phyloP scores from a whole-genome alignment of 805 yeast species.

The Citeromyces matritensis region DNA sequence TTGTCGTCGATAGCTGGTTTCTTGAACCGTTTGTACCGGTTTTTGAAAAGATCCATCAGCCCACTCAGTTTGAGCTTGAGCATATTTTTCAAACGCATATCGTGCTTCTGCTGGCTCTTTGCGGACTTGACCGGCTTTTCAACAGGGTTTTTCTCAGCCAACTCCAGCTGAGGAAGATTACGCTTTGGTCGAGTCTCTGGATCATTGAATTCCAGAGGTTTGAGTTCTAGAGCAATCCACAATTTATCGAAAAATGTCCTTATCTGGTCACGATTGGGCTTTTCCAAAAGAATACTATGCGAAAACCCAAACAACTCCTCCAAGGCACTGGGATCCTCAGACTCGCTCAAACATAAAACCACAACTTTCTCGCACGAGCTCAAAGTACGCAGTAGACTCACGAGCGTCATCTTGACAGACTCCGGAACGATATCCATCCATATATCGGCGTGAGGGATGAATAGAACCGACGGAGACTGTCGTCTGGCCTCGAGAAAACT shows the following conservation, averaged over 20 bases:
- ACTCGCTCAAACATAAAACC: conserved; percentile 58
- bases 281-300: conserved; percentile 21
- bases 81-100: conserved; percentile 72
- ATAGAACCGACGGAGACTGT: conserved; percentile 77
- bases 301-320: conserved; percentile 43
- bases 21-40: conserved; percentile 75
- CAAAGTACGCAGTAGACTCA: conserved; percentile 52
- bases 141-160: conserved; percentile 5
- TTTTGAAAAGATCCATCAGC: conserved; percentile 79
- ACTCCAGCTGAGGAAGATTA: conserved; percentile 23
- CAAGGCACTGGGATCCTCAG: conserved; percentile 27
- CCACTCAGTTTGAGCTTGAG: conserved; percentile 77
- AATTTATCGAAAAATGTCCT: conserved; percentile 38
- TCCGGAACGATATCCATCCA: conserved; percentile 60
- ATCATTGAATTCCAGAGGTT: conserved; percentile 62
- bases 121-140: conserved; percentile 11
- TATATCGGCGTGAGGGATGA: conserved; percentile 68
- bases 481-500: conserved; percentile 76
- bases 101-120: conserved; percentile 42
- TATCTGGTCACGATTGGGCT: conserved; percentile 33
- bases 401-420: conserved; percentile 57
- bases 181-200: conserved; percentile 38
- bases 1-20: conserved; percentile 83
- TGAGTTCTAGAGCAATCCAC: conserved; percentile 39
- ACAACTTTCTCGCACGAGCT: conserved; percentile 61